A percentile compares a stretch with the other conserved stretches of the same genome.
These are phyloP conservation scores for Tricholoma flavovirens DNA, from an alignment of 768 basidiomycete genomes.

Conservation along the genomic window DNA sequence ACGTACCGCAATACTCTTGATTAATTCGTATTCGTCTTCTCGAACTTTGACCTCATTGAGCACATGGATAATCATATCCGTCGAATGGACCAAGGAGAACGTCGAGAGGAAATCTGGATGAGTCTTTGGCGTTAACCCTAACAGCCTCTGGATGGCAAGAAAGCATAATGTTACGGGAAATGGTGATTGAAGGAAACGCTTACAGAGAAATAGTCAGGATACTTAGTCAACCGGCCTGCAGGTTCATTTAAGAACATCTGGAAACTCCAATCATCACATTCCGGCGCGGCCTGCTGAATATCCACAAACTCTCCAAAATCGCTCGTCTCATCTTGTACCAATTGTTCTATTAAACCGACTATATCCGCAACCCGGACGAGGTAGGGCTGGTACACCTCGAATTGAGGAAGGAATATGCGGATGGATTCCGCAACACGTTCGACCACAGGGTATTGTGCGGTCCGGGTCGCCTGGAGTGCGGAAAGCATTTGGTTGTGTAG, in stretches of 20 bases:
- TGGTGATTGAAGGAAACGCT: conserved; percentile 17
- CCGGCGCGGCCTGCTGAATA: conserved; percentile 52
- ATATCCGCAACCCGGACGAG: conserved; percentile 66
- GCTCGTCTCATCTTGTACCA: conserved; percentile 43
- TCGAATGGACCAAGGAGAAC: conserved; percentile 57
- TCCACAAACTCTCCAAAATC: conserved; percentile 85
- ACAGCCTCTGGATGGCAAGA: conserved; percentile 48
- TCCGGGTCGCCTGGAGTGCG: conserved; percentile 29
- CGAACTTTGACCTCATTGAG: conserved; percentile 82
- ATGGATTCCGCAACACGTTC: conserved; percentile 54
- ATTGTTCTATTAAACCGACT: conserved; percentile 42
- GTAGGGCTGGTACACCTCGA: conserved; percentile 88
- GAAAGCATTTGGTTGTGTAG: conserved; percentile 62
- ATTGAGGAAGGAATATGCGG: conserved; percentile 51
- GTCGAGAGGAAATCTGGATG: conserved; percentile 71
- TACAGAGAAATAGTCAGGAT: conserved; percentile 72
- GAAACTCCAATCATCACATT: conserved; percentile 59
- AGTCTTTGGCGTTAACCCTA: conserved; percentile 59
- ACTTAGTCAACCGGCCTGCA: conserved; percentile 62
- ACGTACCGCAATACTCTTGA: conserved; percentile 53
- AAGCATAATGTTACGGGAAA: not conserved
- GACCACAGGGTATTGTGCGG: conserved; percentile 38
- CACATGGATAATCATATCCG: conserved; percentile 65
- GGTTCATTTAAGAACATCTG: conserved; percentile 71
- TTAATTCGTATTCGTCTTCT: conserved; percentile 80